A percentile compares a stretch with the other conserved stretches of the same genome.
phyloP scores from a whole-genome alignment of 768 basidiomycete species.

The Auriculariales sp. region DNA sequence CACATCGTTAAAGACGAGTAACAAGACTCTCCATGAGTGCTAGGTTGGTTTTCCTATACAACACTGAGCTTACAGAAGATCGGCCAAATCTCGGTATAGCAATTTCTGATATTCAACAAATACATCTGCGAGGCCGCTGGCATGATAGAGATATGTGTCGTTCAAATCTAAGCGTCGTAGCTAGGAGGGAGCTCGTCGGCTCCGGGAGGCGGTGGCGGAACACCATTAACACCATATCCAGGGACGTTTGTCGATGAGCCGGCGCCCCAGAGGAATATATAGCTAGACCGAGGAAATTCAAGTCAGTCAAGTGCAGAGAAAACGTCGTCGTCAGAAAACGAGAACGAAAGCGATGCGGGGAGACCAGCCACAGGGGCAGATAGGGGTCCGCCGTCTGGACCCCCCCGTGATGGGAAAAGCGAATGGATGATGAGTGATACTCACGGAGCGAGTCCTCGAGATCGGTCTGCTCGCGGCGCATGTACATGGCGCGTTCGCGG shows the following conservation, averaged over 20 bases:
- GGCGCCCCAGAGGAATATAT: neutral
- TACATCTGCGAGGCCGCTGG: too few species aligned
- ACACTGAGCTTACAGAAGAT: too few species aligned
- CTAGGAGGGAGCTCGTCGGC: neutral
- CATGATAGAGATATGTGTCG: too few species aligned
- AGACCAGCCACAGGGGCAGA: neutral
- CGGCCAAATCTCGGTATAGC: too few species aligned
- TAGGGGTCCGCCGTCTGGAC: too few species aligned
- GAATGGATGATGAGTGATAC: conserved; percentile 15
- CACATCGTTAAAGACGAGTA: too few species aligned
- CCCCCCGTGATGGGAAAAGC: neutral
- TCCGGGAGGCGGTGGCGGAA: neutral
- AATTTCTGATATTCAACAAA: too few species aligned
- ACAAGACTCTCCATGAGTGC: too few species aligned
- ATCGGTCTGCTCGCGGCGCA: conserved; percentile 45
- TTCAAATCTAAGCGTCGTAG: neutral
- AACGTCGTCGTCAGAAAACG: neutral
- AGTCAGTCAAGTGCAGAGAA: neutral
- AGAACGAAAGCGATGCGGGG: neutral
- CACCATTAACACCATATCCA: neutral
- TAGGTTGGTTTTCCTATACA: too few species aligned
- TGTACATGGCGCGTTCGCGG: conserved; percentile 58
- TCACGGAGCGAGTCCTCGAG: conserved; percentile 49
- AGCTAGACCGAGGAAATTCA: neutral
- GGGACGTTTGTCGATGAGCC: neutral